Base-by-base conservation (phyloP, 176 grass and related monocot species). In the Oryza nivara region DNA sequence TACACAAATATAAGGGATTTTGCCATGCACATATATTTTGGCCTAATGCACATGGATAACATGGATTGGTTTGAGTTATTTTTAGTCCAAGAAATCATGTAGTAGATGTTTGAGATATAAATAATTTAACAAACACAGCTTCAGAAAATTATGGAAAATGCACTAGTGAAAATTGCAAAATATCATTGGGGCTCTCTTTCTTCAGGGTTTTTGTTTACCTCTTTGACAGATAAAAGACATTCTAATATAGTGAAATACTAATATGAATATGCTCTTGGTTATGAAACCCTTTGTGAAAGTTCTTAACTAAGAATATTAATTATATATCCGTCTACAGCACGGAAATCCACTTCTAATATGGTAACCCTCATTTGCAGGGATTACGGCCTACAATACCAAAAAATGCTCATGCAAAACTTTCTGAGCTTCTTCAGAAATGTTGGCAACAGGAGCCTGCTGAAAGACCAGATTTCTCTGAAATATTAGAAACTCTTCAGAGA, bases 321-420 rank as follows among this genome's bases (percentile, higher is more conserved):
- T 60, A 60, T 60, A 60, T 60, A 60, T 8, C 9, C 7, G 7
- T 36, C 20, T 83, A 16, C 25, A 63, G 45, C 80, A 61, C 65
- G 1, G 8, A 26, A 47, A 65, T 22, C 54, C n/a, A 58, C 26
- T 81, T 74, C 52, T 83, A 75, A 80, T n/a, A 65, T 75, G 38
- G 15, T 15, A 72, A 25, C 3, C 14, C 83, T 80, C 76, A 15
- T 85, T 80, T 15, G 35, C 80, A 99, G 96, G 93, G 96, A 46
- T 84, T 99, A 73, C 89, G 96, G 49, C 96, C 96, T 43, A 96
- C 93, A 67, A 91, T 99, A 69, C 96, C 96, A 13, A 95, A 99
- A 87, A 85, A 90, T 81, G 71, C 80, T 17, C 86, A 92, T 78
- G 73, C 88, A 70, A 99, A 92, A 81, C 89, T 99, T 46, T 56